A percentile compares a stretch with the other conserved stretches of the same genome.
These are phyloP conservation scores for Cucumis cinereus DNA, from an alignment of 306 rosid species.

Conservation along the genomic window DNA sequence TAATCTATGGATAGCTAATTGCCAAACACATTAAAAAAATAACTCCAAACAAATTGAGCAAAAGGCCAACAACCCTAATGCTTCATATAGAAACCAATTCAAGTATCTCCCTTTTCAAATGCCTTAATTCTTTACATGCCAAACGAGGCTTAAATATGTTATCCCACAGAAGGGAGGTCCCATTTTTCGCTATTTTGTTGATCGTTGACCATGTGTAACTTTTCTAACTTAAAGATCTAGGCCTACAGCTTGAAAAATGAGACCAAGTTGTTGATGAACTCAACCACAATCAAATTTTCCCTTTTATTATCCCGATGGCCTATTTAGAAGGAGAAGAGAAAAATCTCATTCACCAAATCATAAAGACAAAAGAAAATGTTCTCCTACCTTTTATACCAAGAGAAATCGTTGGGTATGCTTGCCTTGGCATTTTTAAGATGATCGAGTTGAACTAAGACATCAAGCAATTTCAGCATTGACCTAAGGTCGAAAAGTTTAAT, in stretches of 20 bases:
- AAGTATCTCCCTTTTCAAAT: not conserved
- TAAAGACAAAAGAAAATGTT: not conserved
- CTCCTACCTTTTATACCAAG: slow-evolving; percentile 93
- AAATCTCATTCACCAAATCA: not conserved
- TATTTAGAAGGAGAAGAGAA: not conserved
- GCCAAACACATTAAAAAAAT: not conserved
- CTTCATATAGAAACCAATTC: not conserved
- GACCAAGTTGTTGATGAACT: not conserved
- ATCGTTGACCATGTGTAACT: not conserved
- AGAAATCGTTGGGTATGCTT: slow-evolving; percentile 97
- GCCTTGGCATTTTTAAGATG: slow-evolving; percentile 98
- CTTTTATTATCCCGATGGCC: not conserved
- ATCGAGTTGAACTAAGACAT: slow-evolving; percentile 94
- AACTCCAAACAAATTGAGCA: no score
- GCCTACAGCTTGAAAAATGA: not conserved
- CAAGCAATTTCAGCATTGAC: slow-evolving; percentile 96
- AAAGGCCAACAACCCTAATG: not conserved
- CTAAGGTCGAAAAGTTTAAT: slow-evolving; percentile 31
- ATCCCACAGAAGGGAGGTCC: not conserved
- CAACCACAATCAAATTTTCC: not conserved
- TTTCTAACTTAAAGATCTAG: not conserved
- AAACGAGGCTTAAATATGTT: not conserved
- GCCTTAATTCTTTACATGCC: not conserved
- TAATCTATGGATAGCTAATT: not conserved
- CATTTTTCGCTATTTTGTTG: not conserved